Evolutionary conservation across 1,139 yeast species (phyloP).

Genomic region (Fermentozyma sake): DNA sequence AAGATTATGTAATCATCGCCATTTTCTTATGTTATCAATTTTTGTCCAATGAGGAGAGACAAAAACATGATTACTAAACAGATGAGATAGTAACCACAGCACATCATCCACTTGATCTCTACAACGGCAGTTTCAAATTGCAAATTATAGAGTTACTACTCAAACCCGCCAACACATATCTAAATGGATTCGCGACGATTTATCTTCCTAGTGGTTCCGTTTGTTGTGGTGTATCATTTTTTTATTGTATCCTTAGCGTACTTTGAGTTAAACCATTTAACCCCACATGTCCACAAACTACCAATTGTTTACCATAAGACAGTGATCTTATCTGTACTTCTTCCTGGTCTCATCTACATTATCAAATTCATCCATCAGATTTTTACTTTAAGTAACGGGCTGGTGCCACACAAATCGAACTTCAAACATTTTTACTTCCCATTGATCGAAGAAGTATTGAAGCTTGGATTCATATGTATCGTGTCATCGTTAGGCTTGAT

Average conservation of each 20-base stretch:
- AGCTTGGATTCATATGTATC: constrained; percentile 8
- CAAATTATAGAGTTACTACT: too few relatives aligned
- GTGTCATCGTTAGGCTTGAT: constrained; percentile 5
- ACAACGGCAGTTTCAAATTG: too few relatives aligned
- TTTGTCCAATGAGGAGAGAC: too few relatives aligned
- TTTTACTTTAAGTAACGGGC: constrained; percentile 7
- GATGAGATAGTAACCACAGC: too few relatives aligned
- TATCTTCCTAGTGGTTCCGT: neutral
- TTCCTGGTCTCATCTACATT: constrained; percentile 8
- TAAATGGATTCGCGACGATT: neutral
- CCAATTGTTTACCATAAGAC: constrained; percentile 8
- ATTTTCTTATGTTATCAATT: too few relatives aligned
- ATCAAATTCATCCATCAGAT: constrained; percentile 10
- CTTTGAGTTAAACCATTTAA: constrained; percentile 1
- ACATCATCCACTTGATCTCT: too few relatives aligned
- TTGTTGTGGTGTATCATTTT: neutral
- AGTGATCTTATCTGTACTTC: constrained; percentile 8
- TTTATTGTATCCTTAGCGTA: neutral
- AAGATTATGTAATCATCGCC: too few relatives aligned
- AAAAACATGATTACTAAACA: too few relatives aligned
- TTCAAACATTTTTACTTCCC: constrained; percentile 13
- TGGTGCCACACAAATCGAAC: constrained; percentile 1
- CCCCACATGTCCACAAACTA: neutral
- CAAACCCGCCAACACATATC: too few relatives aligned
- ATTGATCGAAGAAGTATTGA: constrained; percentile 9